phyloP scores from a whole-genome alignment of 805 yeast species.

The Yarrowia yakushimensis region DNA sequence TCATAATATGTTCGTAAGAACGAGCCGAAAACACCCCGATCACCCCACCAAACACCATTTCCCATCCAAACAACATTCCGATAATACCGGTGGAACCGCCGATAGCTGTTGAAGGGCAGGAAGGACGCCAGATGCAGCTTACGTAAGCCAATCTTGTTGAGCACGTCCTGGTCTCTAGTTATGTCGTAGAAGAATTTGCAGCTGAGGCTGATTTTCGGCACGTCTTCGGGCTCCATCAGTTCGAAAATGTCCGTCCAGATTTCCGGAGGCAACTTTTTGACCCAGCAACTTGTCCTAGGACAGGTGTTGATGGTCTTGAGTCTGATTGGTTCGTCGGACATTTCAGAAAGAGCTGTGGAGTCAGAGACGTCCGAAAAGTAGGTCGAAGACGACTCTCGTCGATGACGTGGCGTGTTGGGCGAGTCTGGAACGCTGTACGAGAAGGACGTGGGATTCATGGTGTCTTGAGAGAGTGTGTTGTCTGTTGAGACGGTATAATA shows the following conservation, averaged over 20 bases:
- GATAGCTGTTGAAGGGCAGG: constrained; percentile 13
- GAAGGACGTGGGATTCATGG: constrained; percentile 4
- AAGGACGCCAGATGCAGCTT: not conserved
- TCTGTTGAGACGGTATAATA: not conserved
- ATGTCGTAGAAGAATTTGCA: not conserved
- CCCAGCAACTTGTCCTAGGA: not conserved
- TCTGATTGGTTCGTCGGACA: not conserved
- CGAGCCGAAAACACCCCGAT: constrained; percentile 10
- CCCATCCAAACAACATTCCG: constrained; percentile 9
- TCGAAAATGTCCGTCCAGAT: constrained; percentile 6
- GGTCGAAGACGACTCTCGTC: constrained; percentile 3
- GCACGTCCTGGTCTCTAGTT: not conserved
- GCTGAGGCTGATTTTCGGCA: not conserved
- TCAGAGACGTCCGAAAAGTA: constrained; percentile 5
- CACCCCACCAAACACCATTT: constrained; percentile 20
- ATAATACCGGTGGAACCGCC: constrained; percentile 1
- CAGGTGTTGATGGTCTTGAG: not conserved
- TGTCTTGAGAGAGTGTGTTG: not conserved
- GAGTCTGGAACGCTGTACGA: not conserved
- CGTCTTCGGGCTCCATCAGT: not conserved
- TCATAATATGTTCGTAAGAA: not conserved
- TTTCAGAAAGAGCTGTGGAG: not conserved
- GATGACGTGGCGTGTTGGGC: not conserved
- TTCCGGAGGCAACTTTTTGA: not conserved
- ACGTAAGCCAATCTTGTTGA: not conserved